These are phyloP conservation scores for Postia placenta DNA, from an alignment of 768 basidiomycete genomes.

Conservation along the genomic window DNA sequence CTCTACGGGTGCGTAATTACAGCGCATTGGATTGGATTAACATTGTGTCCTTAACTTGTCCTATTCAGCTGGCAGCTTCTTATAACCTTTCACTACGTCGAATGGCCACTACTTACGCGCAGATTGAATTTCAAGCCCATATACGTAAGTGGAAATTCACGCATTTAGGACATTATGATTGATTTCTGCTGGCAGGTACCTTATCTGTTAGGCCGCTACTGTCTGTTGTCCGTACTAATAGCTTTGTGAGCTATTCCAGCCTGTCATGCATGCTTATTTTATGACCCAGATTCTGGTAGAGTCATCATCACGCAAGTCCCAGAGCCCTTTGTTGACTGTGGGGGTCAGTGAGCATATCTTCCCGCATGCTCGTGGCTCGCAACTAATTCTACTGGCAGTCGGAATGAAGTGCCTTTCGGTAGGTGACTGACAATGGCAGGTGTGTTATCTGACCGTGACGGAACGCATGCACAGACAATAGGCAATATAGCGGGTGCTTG, in stretches of 20 bases:
- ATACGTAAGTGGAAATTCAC: neutral
- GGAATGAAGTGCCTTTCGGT: neutral
- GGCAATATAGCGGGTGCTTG: neutral
- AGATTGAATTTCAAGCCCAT: neutral
- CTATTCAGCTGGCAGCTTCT: neutral
- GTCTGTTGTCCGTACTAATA: neutral
- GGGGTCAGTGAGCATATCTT: neutral
- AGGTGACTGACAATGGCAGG: neutral
- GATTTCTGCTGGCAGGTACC: neutral
- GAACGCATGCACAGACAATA: neutral
- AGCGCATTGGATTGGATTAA: neutral
- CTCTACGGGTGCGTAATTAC: constrained; percentile 10
- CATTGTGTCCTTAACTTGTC: neutral
- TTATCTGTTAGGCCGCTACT: neutral
- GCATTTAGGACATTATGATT: neutral
- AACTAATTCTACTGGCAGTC: neutral
- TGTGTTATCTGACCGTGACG: neutral
- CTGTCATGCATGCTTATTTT: neutral
- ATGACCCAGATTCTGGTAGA: neutral
- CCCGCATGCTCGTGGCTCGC: neutral
- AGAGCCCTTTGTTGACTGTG: neutral
- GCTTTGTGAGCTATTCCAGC: neutral
- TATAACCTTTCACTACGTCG: neutral
- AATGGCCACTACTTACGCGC: neutral
- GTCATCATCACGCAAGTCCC: neutral